Evolutionary conservation across 2,329 filamentous ascomycete genomes (phyloP).

Genomic region (Pseudocercospora pini-densiflorae): DNA sequence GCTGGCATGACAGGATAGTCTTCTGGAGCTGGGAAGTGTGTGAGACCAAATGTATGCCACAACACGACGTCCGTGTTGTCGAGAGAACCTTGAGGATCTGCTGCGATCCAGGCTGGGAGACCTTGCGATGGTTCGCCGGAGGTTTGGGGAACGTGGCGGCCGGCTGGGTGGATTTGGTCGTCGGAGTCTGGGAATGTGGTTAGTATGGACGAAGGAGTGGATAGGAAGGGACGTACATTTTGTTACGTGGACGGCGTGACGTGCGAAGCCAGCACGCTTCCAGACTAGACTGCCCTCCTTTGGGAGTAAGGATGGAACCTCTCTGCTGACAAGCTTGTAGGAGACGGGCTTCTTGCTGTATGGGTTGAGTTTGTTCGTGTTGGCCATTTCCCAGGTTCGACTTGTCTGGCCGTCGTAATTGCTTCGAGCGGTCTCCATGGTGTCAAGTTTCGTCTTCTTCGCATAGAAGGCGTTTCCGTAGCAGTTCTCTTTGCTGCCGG

Average conservation of each 20-base stretch:
- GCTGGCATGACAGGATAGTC: conserved; percentile 84
- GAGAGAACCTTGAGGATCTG: conserved; percentile 68
- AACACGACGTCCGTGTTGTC: conserved; percentile 86
- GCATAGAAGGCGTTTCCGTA: conserved; percentile 92
- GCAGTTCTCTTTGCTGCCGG: conserved; percentile 80
- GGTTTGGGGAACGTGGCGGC: conserved; percentile 86
- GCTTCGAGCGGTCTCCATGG: conserved; percentile 68
- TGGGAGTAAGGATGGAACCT: conserved; percentile 77
- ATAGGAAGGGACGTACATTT: conserved; percentile 65
- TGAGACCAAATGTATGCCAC: conserved; percentile 93
- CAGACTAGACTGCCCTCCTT: conserved; percentile 82
- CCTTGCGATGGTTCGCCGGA: conserved; percentile 77
- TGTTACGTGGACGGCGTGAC: conserved; percentile 87
- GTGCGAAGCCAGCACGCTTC: conserved; percentile 86
- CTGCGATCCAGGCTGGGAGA: conserved; percentile 74
- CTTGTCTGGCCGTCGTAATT: conserved; percentile 82
- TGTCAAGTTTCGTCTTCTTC: conserved; percentile 78
- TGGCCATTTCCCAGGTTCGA: conserved; percentile 89
- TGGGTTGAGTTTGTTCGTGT: conserved; percentile 81
- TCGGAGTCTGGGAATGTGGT: conserved; percentile 65
- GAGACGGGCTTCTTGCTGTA: conserved; percentile 82
- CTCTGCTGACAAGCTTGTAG: conserved; percentile 89
- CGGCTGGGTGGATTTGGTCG: conserved; percentile 81
- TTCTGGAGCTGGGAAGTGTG: conserved; percentile 86
- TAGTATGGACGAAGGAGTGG: not conserved